Evolutionary conservation across 1,139 yeast genomes (phyloP), one percentile per base, ranked within the genome.

Genomic region (Kluyveromyces sp.): DNA sequence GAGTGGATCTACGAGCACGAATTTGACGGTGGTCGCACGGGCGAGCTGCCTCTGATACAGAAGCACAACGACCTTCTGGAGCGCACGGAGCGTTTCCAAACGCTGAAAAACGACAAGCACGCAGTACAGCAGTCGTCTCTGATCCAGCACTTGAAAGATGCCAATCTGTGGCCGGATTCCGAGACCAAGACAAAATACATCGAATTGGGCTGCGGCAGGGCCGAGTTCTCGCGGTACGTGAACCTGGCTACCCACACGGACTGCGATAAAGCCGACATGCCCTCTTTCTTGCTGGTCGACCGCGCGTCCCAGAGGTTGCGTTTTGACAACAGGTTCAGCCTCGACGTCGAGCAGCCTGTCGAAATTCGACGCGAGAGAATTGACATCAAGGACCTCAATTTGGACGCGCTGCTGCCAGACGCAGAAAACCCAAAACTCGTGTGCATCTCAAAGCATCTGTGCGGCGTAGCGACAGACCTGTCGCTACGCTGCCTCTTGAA

Each of bases 381-480:
- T 9, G 96, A 88, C 58, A 88, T 88, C 46, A 85, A 84, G 61
- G 95, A 88, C 57, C 60, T 88, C 29, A 61, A 71, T 41, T 61
- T 86, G 12, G 76, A 72, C 42, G 61, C 66, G 18, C 71, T 80
- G 30, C 48, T 80, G 1, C 57, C 61, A 29, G 61, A 58, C 6
- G 55, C 53, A 0, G 51, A 52, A 22, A 9, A 6, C 6, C 26
- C 6, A 22, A 22, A 22, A 22, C 61, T 75, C 31, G 79, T 82
- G 11, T 86, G 80, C 2, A 77, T 87, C 2, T 86, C 95, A 2
- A 88, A 88, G 61, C 96, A 88, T 65, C 66, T 88, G 36, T 88
- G 96, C 65, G 96, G 96, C 6, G 94, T 84, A 4, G 96, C 96
- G 1, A 88, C 96, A 0, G 96, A 88, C 60, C 67, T 88, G 40